Conservation (phyloP, 495 filamentous ascomycete genomes). For the Penicillium arizonense region DNA sequence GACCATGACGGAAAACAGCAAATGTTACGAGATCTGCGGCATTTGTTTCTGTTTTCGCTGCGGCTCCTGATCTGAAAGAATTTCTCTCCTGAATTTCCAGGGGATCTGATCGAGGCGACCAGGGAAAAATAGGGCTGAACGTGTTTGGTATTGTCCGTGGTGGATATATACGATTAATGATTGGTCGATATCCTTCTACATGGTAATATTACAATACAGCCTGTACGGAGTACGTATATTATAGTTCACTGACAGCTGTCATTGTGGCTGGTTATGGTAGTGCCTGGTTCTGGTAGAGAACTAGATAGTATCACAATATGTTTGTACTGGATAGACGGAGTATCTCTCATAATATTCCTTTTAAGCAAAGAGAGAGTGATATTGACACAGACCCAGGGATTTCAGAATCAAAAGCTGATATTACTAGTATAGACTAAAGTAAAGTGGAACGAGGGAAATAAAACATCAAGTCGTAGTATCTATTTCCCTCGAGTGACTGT, state of each 20-base stretch:
- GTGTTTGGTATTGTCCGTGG: constrained; percentile 12
- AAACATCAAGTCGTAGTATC: too few relatives aligned
- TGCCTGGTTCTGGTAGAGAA: neutral
- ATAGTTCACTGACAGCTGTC: neutral
- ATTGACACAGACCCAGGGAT: too few relatives aligned
- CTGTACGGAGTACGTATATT: constrained; percentile 12
- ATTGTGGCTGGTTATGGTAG: neutral
- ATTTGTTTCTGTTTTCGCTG: constrained; percentile 6
- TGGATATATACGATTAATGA: constrained; percentile 3
- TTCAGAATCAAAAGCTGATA: too few relatives aligned
- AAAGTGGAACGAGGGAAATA: too few relatives aligned
- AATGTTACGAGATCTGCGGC: neutral
- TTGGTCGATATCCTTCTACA: constrained; percentile 3
- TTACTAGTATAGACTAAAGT: too few relatives aligned
- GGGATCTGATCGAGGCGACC: neutral
- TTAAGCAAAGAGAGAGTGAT: too few relatives aligned
- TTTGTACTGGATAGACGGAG: too few relatives aligned
- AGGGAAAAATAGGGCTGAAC: constrained; percentile 17
- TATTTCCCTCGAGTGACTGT: too few relatives aligned
- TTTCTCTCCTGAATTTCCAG: neutral
- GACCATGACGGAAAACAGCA: neutral
- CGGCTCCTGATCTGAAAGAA: too few relatives aligned
- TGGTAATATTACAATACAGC: constrained; percentile 13
- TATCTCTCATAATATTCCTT: too few relatives aligned
- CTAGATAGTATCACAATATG: too few relatives aligned